These are phyloP conservation scores for Coniella lustricola DNA, from an alignment of 2,329 filamentous ascomycete species.

Conservation along the genomic window DNA sequence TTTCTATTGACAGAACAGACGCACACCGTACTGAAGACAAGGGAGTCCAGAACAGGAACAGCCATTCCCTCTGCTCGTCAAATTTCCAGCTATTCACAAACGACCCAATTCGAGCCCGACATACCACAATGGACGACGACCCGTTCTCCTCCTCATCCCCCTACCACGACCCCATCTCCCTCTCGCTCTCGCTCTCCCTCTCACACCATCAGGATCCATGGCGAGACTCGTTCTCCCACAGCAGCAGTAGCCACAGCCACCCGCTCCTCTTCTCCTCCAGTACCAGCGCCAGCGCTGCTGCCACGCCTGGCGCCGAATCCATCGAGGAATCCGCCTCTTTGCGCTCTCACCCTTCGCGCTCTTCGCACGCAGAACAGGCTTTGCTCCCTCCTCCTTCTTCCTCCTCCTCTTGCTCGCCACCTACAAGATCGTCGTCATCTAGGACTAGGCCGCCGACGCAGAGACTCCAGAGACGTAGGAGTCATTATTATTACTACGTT, in stretches of 20 bases:
- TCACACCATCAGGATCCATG: conserved; percentile 7
- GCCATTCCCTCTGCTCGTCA: no score
- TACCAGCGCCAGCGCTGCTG: neutral
- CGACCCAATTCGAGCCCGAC: no score
- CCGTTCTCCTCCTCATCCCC: no score
- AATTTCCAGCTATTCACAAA: no score
- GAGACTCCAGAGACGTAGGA: conserved; percentile 13
- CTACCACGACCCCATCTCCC: no score
- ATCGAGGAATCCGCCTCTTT: conserved; percentile 10
- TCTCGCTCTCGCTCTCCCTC: no score
- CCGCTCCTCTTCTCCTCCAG: neutral
- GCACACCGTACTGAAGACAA: no score
- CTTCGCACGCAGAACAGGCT: conserved; percentile 8
- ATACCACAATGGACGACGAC: no score
- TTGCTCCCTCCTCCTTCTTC: conserved; percentile 3
- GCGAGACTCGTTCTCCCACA: conserved; percentile 4
- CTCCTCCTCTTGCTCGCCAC: no score
- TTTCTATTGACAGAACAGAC: no score
- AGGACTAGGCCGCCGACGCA: conserved; percentile 4
- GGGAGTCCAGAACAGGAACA: no score
- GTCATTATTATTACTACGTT: conserved; percentile 10
- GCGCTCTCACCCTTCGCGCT: conserved; percentile 8
- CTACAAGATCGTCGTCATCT: neutral
- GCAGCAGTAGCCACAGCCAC: no score
- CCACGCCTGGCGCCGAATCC: neutral